These are phyloP conservation scores for Hericium erinaceus DNA, from an alignment of 768 basidiomycete species.

Conservation along the genomic window DNA sequence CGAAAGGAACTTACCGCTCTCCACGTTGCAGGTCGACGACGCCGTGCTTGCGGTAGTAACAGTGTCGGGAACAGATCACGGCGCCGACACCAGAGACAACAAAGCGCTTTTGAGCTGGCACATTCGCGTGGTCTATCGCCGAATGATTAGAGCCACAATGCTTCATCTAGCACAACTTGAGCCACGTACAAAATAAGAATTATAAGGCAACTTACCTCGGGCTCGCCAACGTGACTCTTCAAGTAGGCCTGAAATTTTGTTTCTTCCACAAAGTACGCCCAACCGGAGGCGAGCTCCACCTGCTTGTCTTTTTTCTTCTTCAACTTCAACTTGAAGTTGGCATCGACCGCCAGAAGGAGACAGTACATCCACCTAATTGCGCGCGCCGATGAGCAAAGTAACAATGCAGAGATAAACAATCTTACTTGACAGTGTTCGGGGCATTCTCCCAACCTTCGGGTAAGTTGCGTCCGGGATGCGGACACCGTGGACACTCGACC, in stretches of 20 bases:
- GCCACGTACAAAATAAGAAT: background rate
- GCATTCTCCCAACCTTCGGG: slow-evolving; percentile 2
- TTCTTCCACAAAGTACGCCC: slow-evolving; percentile 1
- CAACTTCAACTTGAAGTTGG: slow-evolving; percentile 2
- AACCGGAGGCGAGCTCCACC: background rate
- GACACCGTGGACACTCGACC: background rate
- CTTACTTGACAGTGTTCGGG: background rate
- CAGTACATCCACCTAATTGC: slow-evolving; percentile 1
- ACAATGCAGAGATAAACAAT: background rate
- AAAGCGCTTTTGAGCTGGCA: background rate
- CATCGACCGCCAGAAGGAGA: slow-evolving; percentile 1
- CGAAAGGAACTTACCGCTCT: background rate
- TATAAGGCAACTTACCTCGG: background rate
- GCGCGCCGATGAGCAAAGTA: background rate
- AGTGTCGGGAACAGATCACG: slow-evolving; percentile 3
- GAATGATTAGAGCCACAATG: slow-evolving; percentile 2
- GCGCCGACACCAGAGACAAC: slow-evolving; percentile 4
- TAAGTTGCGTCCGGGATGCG: slow-evolving; percentile 3
- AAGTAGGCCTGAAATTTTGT: background rate
- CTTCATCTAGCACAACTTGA: background rate
- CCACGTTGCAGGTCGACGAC: background rate
- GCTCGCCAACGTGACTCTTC: background rate
- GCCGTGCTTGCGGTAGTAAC: background rate
- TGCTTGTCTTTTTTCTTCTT: background rate
- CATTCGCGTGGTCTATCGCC: slow-evolving; percentile 2